Percentiles rank a stretch among this genome's conserved stretches.
Conservation (phyloP, 306 rosid species). For the Chamaecrista fasciculata region DNA sequence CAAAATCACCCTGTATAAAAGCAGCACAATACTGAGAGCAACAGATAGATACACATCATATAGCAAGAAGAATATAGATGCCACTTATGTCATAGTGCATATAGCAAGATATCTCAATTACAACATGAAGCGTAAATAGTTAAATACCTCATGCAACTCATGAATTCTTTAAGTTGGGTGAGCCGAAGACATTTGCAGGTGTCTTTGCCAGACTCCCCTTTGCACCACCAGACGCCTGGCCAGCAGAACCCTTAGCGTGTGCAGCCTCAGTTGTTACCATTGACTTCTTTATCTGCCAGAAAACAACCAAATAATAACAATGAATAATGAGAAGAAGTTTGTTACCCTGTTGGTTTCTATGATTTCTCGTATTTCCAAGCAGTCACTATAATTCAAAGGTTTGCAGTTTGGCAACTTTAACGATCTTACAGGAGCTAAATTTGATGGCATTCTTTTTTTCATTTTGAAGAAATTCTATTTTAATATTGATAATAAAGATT, state of each 20-base stretch:
- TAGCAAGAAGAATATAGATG: neutral
- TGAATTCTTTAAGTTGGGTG: slow-evolving; percentile 47
- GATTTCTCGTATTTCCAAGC: neutral
- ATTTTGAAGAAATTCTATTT: neutral
- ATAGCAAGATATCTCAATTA: slow-evolving; percentile 4
- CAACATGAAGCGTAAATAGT: slow-evolving; percentile 1
- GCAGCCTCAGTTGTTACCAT: slow-evolving; percentile 56
- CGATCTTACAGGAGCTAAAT: neutral
- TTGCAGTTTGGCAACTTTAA: neutral
- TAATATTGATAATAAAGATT: neutral
- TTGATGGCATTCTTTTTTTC: neutral
- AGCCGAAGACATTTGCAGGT: slow-evolving; percentile 57
- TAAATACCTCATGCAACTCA: slow-evolving; percentile 33
- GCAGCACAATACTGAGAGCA: neutral
- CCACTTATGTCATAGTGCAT: slow-evolving; percentile 8
- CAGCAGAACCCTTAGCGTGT: slow-evolving; percentile 55
- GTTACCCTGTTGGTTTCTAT: neutral
- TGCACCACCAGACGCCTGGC: slow-evolving; percentile 75
- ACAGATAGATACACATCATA: neutral
- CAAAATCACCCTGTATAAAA: neutral
- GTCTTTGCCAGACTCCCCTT: slow-evolving; percentile 67
- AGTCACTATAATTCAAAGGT: neutral
- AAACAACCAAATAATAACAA: slow-evolving; percentile 19
- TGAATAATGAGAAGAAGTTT: neutral
- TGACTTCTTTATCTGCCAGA: slow-evolving; percentile 85